These are phyloP conservation scores for Xanthoceras sorbifolium DNA, from an alignment of 345 rosid species.

Conservation along the genomic window DNA sequence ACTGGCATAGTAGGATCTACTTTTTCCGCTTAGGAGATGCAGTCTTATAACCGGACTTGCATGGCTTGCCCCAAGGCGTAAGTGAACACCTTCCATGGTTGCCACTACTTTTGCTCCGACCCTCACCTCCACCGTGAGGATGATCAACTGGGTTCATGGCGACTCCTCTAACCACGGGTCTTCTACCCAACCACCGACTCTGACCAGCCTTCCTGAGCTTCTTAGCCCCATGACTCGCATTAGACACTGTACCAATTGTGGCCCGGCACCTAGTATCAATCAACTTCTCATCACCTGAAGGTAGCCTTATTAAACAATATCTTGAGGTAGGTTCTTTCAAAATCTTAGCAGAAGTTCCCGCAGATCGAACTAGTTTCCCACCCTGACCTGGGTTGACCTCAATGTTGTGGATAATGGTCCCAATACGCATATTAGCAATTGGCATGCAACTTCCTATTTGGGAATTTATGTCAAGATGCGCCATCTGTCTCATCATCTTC, in stretches of 20 bases:
- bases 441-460: conserved; percentile 94
- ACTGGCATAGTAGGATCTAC: conserved; percentile 17
- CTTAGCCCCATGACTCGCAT: conserved; percentile 58
- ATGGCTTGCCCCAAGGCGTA: conserved; percentile 93
- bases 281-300: conserved; percentile 70
- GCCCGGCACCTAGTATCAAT: conserved; percentile 74
- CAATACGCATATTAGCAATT: conserved; percentile 77
- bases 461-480: conserved; percentile 72
- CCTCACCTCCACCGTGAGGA: conserved; percentile 99
- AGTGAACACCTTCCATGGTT: conserved; percentile 59
- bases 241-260: conserved; percentile 68
- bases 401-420: conserved; percentile 86
- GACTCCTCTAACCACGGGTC: conserved; percentile 81
- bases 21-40: conserved; percentile 56
- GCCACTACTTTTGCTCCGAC: conserved; percentile 86
- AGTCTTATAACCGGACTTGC: conserved; percentile 72
- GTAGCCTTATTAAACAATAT: conserved; percentile 59
- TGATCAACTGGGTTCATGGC: conserved; percentile 92
- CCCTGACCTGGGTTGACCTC: conserved; percentile 89
- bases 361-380: conserved; percentile 78
- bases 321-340: conserved; percentile 68
- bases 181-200: conserved; percentile 77
- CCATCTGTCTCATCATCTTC: conserved; percentile 60
- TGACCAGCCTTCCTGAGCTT: conserved; percentile 90
- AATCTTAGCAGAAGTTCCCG: conserved; percentile 88